Evolutionary conservation across 192 early-diverging fungal genomes (phyloP).

Genomic region (Coemansia sp.): DNA sequence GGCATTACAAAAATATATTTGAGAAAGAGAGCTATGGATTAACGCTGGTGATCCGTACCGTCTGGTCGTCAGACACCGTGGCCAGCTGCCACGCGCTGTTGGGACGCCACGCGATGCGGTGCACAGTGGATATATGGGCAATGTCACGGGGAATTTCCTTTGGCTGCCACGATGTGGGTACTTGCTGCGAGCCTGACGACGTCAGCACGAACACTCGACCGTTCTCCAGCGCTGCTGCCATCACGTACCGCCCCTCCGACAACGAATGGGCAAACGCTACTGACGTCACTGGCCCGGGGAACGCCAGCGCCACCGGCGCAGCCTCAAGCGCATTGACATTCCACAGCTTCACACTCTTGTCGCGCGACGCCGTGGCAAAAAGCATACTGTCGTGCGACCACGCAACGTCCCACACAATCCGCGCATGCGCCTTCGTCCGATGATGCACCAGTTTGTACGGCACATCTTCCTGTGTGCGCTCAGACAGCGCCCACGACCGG

Average conservation of each 20-base stretch:
- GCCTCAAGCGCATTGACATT: constrained; percentile 5
- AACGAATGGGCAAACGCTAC: constrained; percentile 66
- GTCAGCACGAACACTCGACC: constrained; percentile 69
- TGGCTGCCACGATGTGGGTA: constrained; percentile 46
- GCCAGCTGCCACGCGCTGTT: constrained; percentile 58
- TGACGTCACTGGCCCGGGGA: constrained; percentile 80
- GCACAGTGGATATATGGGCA: constrained; percentile 59
- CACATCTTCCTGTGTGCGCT: constrained; percentile 29
- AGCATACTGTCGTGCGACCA: constrained; percentile 76
- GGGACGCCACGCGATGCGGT: constrained; percentile 68
- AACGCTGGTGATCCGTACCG: constrained; percentile 65
- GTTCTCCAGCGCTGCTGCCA: constrained; percentile 79
- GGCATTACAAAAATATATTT: constrained; percentile 1
- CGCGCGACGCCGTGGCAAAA: constrained; percentile 92
- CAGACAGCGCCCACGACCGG: constrained; percentile 82
- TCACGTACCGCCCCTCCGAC: constrained; percentile 21
- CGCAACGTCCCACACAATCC: constrained; percentile 89
- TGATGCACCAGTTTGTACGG: constrained; percentile 59
- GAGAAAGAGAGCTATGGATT: constrained; percentile 8
- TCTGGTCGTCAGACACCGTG: constrained; percentile 70
- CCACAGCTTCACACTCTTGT: constrained; percentile 89
- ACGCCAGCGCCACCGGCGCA: constrained; percentile 64
- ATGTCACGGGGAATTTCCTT: constrained; percentile 55
- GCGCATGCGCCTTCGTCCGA: constrained; percentile 78
- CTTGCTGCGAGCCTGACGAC: background rate